Conservation (phyloP, 2,329 filamentous ascomycete species). For the Cercospora canescens region DNA sequence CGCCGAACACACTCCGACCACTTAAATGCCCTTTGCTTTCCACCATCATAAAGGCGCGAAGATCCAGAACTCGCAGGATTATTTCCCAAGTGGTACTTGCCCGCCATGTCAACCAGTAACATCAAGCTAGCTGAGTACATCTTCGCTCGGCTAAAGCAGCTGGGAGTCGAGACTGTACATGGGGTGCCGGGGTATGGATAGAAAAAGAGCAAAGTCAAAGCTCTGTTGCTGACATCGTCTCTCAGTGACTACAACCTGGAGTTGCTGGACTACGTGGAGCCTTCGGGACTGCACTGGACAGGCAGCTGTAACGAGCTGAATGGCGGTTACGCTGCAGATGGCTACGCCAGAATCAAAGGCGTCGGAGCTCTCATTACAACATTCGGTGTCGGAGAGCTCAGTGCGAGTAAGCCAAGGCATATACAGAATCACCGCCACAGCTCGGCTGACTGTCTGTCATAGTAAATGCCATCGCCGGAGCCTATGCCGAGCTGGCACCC, state of each 20-base stretch:
- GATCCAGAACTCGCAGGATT: neutral
- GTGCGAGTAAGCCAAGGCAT: constrained; percentile 30
- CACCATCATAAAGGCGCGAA: neutral
- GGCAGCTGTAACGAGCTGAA: constrained; percentile 31
- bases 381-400: constrained; percentile 59
- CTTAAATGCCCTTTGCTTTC: neutral
- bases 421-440: neutral
- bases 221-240: neutral
- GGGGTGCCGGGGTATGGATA: constrained; percentile 36
- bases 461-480: constrained; percentile 47
- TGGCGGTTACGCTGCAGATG: constrained; percentile 16
- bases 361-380: constrained; percentile 56
- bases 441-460: neutral
- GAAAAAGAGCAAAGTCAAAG: neutral
- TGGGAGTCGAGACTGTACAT: constrained; percentile 14
- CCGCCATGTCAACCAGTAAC: constrained; percentile 10
- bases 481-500: constrained; percentile 46
- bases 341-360: constrained; percentile 16
- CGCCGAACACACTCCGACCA: neutral
- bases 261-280: constrained; percentile 59
- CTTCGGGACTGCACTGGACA: constrained; percentile 57
- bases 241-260: constrained; percentile 46
- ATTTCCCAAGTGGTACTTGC: neutral
- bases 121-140: constrained; percentile 20
- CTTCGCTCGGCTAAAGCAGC: constrained; percentile 18